Base-by-base conservation (phyloP, 176 grass and related monocot species). In the Chloris gayana region DNA sequence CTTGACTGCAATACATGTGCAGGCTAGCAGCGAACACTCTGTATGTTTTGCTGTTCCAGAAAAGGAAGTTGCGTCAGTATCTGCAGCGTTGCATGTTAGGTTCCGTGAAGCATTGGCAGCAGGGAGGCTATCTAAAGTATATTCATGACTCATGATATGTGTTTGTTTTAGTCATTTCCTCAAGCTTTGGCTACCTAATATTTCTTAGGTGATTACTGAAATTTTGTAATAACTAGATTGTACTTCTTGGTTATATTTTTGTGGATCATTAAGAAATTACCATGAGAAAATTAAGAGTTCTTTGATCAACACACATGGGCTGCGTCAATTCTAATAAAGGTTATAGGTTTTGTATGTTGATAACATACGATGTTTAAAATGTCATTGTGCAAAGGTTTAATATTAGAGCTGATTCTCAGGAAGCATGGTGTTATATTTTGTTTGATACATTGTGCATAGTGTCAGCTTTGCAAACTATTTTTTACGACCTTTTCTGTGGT, bases 21-120 rank as follows among this genome's bases (percentile, higher is more conserved):
- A 97, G 93, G 93, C 93, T 74, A 97, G 93, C 79, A 97, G 93
- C 37, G 93, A 97, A 84, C 93, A 97, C 50, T 97, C 90, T 9
- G 61, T 97, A 64, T 97, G 90, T 72, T 97, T 97, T 88, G 93
- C 93, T 74, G 93, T 97, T 57, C 93, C 93, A 79, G 87, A 97
- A 71, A 90, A 86, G 38, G 93, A 97, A 85, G 93, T 97, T 47
- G 88, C 80, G 75, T 81, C 80, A 22, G 93, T 97, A 39, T 88
- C 93, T 70, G 83, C 80, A 49, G 88, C 87, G 18, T 90, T 97
- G 44, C 85, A 91, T 3, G 69, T 35, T 73, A 92, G 83, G 39
- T 97, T 97, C 53, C 85, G 79, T 80, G 85, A 90, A 80, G 93
- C 93, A 60, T 78, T 97, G 33, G 76, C 89, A 58, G 93, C 93